Percentiles rank a stretch among this genome's conserved stretches.
These are phyloP conservation scores for Nemania sp. DNA, from an alignment of 2,329 filamentous ascomycete species.

Conservation along the genomic window DNA sequence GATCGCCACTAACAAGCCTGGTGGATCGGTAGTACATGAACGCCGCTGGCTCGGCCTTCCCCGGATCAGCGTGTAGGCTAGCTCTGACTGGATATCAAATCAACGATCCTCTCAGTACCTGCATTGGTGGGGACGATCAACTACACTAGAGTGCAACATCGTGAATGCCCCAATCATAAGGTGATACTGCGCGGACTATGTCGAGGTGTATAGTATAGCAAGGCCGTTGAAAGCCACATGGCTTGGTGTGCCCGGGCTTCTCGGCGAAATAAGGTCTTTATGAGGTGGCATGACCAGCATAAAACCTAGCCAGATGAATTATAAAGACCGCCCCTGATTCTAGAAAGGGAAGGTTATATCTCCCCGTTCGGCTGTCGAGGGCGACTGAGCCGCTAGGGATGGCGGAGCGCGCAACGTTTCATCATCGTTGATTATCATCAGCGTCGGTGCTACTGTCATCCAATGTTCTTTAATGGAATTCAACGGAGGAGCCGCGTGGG, in stretches of 20 bases:
- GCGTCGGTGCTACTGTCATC: background rate
- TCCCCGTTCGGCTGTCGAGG: slow-evolving; percentile 1
- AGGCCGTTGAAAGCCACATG: slow-evolving; percentile 2
- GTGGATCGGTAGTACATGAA: too few species aligned
- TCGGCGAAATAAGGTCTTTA: slow-evolving; percentile 23
- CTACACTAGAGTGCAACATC: background rate
- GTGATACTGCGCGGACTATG: too few species aligned
- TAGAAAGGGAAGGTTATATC: slow-evolving; percentile 27
- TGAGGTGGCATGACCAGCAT: slow-evolving; percentile 18
- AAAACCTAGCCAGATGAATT: background rate
- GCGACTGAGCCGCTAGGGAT: background rate
- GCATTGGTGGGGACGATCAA: slow-evolving; percentile 14
- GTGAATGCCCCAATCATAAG: background rate
- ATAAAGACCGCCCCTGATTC: slow-evolving; percentile 5
- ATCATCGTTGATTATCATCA: slow-evolving; percentile 1
- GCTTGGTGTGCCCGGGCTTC: slow-evolving; percentile 5
- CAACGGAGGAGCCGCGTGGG: background rate
- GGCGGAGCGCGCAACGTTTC: slow-evolving; percentile 17
- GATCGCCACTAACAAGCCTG: too few species aligned
- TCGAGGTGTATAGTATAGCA: background rate
- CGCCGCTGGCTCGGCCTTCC: slow-evolving; percentile 24
- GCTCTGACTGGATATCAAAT: slow-evolving; percentile 13
- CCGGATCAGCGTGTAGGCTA: slow-evolving; percentile 24
- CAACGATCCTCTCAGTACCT: slow-evolving; percentile 9
- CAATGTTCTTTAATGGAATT: background rate